Evolutionary conservation across 805 yeast species (phyloP).

Genomic region (Ogataea glucozyma): DNA sequence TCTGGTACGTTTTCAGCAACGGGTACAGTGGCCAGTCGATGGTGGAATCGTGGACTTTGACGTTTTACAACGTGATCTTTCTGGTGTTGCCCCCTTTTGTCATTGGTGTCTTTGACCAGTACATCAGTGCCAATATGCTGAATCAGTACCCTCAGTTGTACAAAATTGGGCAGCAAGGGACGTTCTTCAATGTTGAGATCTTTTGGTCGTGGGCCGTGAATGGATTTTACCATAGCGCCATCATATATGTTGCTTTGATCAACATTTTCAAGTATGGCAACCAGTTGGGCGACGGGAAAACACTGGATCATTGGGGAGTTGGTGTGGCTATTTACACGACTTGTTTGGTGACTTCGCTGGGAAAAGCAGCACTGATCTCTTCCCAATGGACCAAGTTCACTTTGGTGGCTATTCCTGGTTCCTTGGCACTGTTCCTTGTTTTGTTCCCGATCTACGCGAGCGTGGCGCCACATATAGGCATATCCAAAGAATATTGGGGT

Average conservation of each 20-base stretch:
- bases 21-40: slow-evolving; percentile 95
- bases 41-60: slow-evolving; percentile 96
- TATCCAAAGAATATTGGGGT: slow-evolving; percentile 84
- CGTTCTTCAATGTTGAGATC: slow-evolving; percentile 83
- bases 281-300: slow-evolving; percentile 62
- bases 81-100: slow-evolving; percentile 96
- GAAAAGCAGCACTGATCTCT: slow-evolving; percentile 91
- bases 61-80: slow-evolving; percentile 91
- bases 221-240: slow-evolving; percentile 91
- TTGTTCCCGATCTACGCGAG: slow-evolving; percentile 86
- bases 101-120: slow-evolving; percentile 95
- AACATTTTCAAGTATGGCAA: slow-evolving; percentile 70
- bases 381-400: slow-evolving; percentile 96
- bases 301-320: slow-evolving; percentile 92
- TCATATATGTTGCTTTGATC: slow-evolving; percentile 72
- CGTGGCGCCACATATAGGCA: slow-evolving; percentile 78
- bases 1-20: slow-evolving; percentile 94
- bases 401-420: slow-evolving; percentile 90
- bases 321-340: slow-evolving; percentile 89
- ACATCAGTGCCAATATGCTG: slow-evolving; percentile 83
- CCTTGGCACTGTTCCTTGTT: slow-evolving; percentile 77
- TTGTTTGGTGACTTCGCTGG: slow-evolving; percentile 84
- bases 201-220: slow-evolving; percentile 98
- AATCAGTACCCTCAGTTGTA: slow-evolving; percentile 93
- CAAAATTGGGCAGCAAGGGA: slow-evolving; percentile 84